Percentiles rank a stretch among this genome's conserved stretches.
Evolutionary conservation across 768 basidiomycete species (phyloP).

Genomic region (Tulasnella sp.): DNA sequence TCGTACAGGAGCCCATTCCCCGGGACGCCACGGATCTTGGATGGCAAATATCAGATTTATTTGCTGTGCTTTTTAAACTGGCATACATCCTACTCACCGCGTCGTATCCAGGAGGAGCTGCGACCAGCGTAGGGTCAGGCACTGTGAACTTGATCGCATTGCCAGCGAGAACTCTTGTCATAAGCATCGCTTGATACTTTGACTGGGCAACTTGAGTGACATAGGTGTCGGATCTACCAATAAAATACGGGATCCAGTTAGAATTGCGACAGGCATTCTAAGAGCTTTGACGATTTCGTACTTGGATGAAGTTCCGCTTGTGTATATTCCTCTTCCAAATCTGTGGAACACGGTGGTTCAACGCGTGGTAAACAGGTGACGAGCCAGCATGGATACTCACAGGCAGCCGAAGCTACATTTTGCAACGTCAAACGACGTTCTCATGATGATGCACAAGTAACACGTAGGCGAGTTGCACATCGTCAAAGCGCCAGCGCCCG

Average conservation of each 20-base stretch:
- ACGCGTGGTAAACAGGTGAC: too few species aligned
- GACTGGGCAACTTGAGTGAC: neutral
- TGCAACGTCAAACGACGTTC: neutral
- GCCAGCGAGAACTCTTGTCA: neutral
- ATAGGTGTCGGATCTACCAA: neutral
- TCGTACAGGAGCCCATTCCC: neutral
- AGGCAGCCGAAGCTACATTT: neutral
- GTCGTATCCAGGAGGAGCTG: neutral
- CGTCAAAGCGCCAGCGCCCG: neutral
- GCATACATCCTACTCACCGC: neutral
- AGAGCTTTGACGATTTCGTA: neutral
- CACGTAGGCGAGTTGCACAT: neutral
- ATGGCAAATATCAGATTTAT: too few species aligned
- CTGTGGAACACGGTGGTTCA: too few species aligned
- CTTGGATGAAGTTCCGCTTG: neutral
- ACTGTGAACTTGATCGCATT: neutral
- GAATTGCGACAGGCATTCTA: neutral
- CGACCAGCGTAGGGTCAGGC: neutral
- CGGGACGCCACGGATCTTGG: neutral
- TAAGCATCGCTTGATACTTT: neutral
- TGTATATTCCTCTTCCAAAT: neutral
- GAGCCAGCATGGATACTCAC: too few species aligned
- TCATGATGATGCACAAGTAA: neutral
- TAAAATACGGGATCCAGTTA: neutral
- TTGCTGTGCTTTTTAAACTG: too few species aligned